phyloP scores from a whole-genome alignment of 441 rosid species.

The Populus tomentosa region DNA sequence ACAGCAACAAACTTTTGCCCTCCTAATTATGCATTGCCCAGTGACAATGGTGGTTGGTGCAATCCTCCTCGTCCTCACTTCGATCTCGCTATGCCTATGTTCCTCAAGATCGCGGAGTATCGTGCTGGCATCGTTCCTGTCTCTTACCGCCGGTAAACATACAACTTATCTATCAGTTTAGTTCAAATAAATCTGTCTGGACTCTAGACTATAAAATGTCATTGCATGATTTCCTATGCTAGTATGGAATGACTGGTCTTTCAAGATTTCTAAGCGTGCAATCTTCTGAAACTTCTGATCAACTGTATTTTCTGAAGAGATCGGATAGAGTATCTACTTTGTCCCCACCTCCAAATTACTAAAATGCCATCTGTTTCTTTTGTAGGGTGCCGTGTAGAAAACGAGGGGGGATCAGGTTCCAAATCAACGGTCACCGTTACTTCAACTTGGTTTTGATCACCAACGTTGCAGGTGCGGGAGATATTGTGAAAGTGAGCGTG shows the following conservation, averaged over 20 bases:
- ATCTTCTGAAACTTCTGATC: background rate
- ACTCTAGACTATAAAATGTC: background rate
- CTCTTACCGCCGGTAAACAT: constrained; percentile 65
- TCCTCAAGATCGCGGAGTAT: constrained; percentile 76
- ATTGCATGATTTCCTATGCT: background rate
- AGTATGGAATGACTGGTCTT: background rate
- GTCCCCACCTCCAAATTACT: background rate
- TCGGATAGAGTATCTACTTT: background rate
- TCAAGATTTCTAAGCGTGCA: background rate
- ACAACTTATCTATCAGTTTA: background rate
- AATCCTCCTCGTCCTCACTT: constrained; percentile 88
- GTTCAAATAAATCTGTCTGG: too few relatives aligned
- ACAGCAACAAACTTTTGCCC: constrained; percentile 92
- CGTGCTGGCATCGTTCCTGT: constrained; percentile 87
- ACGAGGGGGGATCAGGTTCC: constrained; percentile 49
- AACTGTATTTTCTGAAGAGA: background rate
- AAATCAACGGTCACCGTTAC: constrained; percentile 46
- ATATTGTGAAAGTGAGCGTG: constrained; percentile 38
- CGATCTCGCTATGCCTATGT: constrained; percentile 91
- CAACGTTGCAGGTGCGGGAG: constrained; percentile 63
- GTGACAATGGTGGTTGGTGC: constrained; percentile 88
- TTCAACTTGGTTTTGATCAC: constrained; percentile 49
- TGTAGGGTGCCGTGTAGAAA: constrained; percentile 44
- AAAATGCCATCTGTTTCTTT: background rate
- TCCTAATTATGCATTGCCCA: constrained; percentile 64